Conservation (phyloP, 495 filamentous ascomycete genomes). For the Trypethelium eluteriae region DNA sequence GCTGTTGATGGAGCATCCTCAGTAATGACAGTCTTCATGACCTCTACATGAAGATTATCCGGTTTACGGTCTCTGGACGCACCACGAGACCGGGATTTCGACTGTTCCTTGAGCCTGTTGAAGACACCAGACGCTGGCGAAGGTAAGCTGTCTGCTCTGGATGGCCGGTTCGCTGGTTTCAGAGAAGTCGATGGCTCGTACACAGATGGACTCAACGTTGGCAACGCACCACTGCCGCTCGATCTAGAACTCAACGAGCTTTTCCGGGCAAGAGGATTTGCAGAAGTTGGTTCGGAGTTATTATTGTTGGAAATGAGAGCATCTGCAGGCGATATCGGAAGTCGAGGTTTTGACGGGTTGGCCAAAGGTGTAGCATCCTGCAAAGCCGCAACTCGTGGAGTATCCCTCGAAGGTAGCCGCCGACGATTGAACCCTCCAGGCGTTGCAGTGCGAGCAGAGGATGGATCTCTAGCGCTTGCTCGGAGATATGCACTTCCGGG, state of each 20-base stretch:
- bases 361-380: conserved; percentile 18
- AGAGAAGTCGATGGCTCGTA: conserved; percentile 22
- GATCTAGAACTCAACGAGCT: conserved; percentile 6
- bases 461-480: conserved; percentile 42
- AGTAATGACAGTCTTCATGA: conserved; percentile 21
- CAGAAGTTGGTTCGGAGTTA: not conserved
- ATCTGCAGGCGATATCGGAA: conserved; percentile 1
- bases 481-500: conserved; percentile 47
- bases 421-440: conserved; percentile 61
- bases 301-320: not conserved
- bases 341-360: conserved; percentile 8
- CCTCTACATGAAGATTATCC: conserved; percentile 56
- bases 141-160: conserved; percentile 38
- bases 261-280: conserved; percentile 1
- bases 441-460: conserved; percentile 64
- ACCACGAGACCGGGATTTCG: conserved; percentile 47
- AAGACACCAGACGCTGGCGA: conserved; percentile 52
- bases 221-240: not conserved
- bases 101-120: conserved; percentile 50
- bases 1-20: conserved; percentile 8
- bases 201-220: conserved; percentile 1
- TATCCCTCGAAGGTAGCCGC: conserved; percentile 69
- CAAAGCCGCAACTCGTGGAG: conserved; percentile 18
- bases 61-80: conserved; percentile 76
- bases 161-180: not conserved